Base-by-base conservation (phyloP, 2,329 filamentous ascomycete genomes). In the Aspergillus pseudoviridinutans region DNA sequence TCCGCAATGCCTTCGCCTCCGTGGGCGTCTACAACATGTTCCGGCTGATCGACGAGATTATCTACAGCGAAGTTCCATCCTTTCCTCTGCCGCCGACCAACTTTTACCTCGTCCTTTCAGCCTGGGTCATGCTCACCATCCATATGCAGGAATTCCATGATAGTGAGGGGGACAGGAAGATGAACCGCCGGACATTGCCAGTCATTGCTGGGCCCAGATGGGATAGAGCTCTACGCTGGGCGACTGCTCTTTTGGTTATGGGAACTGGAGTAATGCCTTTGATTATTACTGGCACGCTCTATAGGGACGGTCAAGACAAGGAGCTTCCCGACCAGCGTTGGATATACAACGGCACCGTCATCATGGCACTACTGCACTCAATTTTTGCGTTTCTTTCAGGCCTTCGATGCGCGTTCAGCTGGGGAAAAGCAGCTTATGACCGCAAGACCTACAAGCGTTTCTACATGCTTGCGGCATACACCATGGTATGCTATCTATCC, bases 61-160 rank as follows among this genome's bases (percentile, higher is more conserved):
- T 58, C 14, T 25, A 35, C 32, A 35, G 50, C 49, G 50, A 44
- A 3, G 41, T 55, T 6, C 49, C 58, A 4, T 49, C 38, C 10
- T 32, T 57, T 17, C 42, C 46, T 4, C 42, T 54, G 7, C 29
- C 35, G 32, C 44, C 41, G 25, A 49, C n/a, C 6, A 9, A 22
- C 14, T 46, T 52, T 22, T 46, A 38, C 27, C 35, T 57, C 3
- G 5, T 54, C 3, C 55, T 57, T 1, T 38, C 58, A 0, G 4
- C 28, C 2, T 59, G 55, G 55, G 58, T 57, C 5, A 42, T 53
- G 8, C 7, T 38, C 22, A 59, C 58, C 3, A 28, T 57, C 10
- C 58, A 60, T 2, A 49, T 60, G 17, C 58, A 60, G 50, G 58
- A 60, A n/a, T 60, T 60, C 8, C 58, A 60, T 20, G 58, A 60